Evolutionary conservation across 2,329 filamentous ascomycete genomes (phyloP).

Genomic region (Trichophyton benhamiae): DNA sequence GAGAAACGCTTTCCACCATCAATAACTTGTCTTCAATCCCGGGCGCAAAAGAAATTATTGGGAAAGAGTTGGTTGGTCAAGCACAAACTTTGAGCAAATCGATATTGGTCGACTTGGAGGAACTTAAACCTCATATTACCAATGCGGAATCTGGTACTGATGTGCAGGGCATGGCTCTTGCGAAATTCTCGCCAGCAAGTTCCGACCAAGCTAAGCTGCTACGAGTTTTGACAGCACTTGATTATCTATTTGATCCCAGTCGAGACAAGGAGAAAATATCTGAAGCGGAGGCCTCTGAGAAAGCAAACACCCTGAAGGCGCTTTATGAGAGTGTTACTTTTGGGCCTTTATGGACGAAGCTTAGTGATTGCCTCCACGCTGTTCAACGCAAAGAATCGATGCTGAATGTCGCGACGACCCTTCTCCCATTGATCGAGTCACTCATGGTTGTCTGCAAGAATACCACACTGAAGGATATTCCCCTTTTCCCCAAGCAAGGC

Average conservation of each 20-base stretch:
- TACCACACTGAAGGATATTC: conserved; percentile 62
- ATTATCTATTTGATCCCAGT: conserved; percentile 87
- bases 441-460: conserved; percentile 99
- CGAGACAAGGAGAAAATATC: conserved; percentile 40
- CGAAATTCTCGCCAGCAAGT: conserved; percentile 90
- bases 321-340: conserved; percentile 89
- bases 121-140: conserved; percentile 73
- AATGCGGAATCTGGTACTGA: conserved; percentile 82
- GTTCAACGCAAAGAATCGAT: conserved; percentile 90
- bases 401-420: conserved; percentile 91
- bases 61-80: conserved; percentile 80
- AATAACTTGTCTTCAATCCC: conserved; percentile 93
- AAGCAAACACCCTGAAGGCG: conserved; percentile 72
- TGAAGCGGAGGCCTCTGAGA: conserved; percentile 50
- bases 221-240: conserved; percentile 80
- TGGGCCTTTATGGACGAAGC: conserved; percentile 76
- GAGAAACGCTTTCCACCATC: conserved; percentile 95
- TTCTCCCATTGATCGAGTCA: conserved; percentile 86
- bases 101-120: conserved; percentile 72
- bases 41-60: conserved; percentile 77
- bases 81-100: conserved; percentile 73
- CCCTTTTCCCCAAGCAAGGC: conserved; percentile 33
- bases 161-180: conserved; percentile 83
- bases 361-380: conserved; percentile 75
- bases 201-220: conserved; percentile 95